phyloP scores from a whole-genome alignment of 2,329 filamentous ascomycete genomes.

The Dothideomycetidae sp. region DNA sequence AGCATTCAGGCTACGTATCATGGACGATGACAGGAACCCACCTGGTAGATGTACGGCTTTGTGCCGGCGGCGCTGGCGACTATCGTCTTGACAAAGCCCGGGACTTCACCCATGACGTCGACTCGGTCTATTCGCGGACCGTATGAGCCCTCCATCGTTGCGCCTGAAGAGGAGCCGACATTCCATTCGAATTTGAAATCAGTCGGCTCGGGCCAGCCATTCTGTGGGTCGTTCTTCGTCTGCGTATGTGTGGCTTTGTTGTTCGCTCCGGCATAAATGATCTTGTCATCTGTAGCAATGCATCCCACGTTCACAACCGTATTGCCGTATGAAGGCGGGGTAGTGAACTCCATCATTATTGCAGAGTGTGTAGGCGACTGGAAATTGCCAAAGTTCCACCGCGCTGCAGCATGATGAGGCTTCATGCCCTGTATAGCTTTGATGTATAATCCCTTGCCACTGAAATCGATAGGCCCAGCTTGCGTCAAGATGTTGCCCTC shows the following conservation, averaged over 20 bases:
- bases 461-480: slow-evolving; percentile 67
- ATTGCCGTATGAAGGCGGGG: slow-evolving; percentile 79
- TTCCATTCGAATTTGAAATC: slow-evolving; percentile 67
- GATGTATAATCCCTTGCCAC: slow-evolving; percentile 63
- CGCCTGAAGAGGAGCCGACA: slow-evolving; percentile 60
- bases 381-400: slow-evolving; percentile 90
- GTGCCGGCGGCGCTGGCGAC: slow-evolving; percentile 79
- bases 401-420: slow-evolving; percentile 81
- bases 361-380: slow-evolving; percentile 78
- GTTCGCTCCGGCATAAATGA: slow-evolving; percentile 55
- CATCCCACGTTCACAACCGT: slow-evolving; percentile 73
- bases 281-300: slow-evolving; percentile 65
- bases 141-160: slow-evolving; percentile 53
- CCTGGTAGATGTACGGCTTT: slow-evolving; percentile 96
- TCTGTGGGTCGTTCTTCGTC: slow-evolving; percentile 57
- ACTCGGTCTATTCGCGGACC: slow-evolving; percentile 63
- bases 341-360: slow-evolving; percentile 90
- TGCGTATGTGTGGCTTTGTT: slow-evolving; percentile 55
- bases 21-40: slow-evolving; percentile 27
- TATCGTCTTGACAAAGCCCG: slow-evolving; percentile 88
- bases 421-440: slow-evolving; percentile 97
- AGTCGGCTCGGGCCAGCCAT: slow-evolving; percentile 78
- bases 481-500: slow-evolving; percentile 76
- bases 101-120: slow-evolving; percentile 93
- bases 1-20: slow-evolving; percentile 6